These are phyloP conservation scores for Capsicum chinense DNA, from an alignment of 257 asterid species.

Conservation along the genomic window DNA sequence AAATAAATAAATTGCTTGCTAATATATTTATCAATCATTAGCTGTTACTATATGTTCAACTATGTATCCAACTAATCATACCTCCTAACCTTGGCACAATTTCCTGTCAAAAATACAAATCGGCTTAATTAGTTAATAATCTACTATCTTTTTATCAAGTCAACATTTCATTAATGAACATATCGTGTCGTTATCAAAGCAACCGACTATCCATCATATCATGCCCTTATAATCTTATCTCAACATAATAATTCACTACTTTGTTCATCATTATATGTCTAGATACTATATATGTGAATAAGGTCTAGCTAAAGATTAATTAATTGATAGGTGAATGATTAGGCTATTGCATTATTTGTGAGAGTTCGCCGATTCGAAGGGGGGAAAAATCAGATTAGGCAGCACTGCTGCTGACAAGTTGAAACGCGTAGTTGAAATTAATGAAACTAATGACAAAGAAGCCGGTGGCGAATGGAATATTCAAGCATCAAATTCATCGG, in stretches of 20 bases:
- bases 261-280: neutral
- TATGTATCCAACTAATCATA: neutral
- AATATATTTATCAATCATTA: neutral
- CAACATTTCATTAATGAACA: slow-evolving; percentile 1
- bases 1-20: neutral
- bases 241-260: slow-evolving; percentile 5
- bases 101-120: neutral
- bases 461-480: neutral
- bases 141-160: neutral
- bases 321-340: neutral
- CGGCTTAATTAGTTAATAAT: neutral
- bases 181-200: neutral
- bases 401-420: neutral
- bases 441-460: neutral
- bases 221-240: neutral
- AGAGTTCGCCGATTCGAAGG: neutral
- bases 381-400: neutral
- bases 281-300: neutral
- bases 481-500: neutral
- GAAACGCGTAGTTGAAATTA: neutral
- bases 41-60: neutral
- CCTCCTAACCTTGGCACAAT: neutral
- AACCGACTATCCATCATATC: neutral
- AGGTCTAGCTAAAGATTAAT: neutral
- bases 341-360: neutral